phyloP scores from a whole-genome alignment of 805 yeast species.

The Jamesozyma spencerorum region DNA sequence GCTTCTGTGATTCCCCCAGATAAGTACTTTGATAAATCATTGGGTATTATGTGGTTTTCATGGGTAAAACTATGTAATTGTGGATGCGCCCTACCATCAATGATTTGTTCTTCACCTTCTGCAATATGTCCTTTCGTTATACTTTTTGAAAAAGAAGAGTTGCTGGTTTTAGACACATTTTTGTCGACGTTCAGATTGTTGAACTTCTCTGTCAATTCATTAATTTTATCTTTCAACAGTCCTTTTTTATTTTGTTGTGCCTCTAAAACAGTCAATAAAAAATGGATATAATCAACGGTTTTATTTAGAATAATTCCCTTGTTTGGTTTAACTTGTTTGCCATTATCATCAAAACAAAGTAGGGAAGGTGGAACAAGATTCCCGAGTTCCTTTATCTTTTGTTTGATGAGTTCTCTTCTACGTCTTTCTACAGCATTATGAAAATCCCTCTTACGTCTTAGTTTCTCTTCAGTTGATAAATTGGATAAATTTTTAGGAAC shows the following conservation, averaged over 20 bases:
- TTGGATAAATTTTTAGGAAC: conserved; percentile 15
- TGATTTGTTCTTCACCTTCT: conserved; percentile 16
- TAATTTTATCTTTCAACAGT: conserved; percentile 34
- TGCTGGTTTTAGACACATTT: background rate
- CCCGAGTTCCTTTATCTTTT: conserved; percentile 77
- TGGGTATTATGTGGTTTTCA: conserved; percentile 5
- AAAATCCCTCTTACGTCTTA: conserved; percentile 72
- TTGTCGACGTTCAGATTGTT: conserved; percentile 1
- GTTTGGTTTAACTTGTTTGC: conserved; percentile 69
- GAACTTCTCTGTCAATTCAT: conserved; percentile 24
- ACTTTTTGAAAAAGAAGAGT: background rate
- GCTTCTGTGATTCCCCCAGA: conserved; percentile 27
- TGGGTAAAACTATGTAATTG: background rate
- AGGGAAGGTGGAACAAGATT: conserved; percentile 70
- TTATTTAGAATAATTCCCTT: conserved; percentile 69
- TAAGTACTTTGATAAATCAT: conserved; percentile 25
- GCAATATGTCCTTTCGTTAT: background rate
- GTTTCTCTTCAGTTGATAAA: conserved; percentile 47
- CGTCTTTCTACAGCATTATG: conserved; percentile 93
- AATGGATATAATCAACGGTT: conserved; percentile 71
- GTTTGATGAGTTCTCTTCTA: conserved; percentile 83
- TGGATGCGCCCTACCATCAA: conserved; percentile 21
- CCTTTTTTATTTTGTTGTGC: conserved; percentile 43
- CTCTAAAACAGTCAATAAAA: conserved; percentile 51
- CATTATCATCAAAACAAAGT: conserved; percentile 37